Conservation (phyloP, 2,329 filamentous ascomycete species). For the Biscogniauxia sp. region DNA sequence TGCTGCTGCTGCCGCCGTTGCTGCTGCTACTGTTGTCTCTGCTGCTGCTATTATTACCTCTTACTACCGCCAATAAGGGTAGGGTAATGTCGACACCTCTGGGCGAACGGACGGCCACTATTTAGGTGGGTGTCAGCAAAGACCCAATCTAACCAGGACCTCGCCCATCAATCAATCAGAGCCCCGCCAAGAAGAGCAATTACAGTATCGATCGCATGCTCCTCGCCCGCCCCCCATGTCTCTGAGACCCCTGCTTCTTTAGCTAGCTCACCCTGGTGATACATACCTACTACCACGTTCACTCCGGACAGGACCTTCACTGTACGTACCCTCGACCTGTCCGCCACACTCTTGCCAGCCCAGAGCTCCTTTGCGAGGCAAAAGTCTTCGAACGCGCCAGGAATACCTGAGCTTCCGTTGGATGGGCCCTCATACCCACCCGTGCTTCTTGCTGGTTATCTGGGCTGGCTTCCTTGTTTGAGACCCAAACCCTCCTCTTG, state of each 20-base stretch:
- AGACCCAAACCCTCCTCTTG: slow-evolving; percentile 12
- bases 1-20: not conserved
- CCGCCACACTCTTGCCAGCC: slow-evolving; percentile 12
- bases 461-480: slow-evolving; percentile 19
- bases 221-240: slow-evolving; percentile 8
- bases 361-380: slow-evolving; percentile 12
- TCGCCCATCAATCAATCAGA: slow-evolving; percentile 5
- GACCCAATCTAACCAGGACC: slow-evolving; percentile 2
- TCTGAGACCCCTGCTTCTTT: slow-evolving; percentile 12
- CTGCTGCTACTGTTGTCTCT: not conserved
- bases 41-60: not conserved
- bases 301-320: slow-evolving; percentile 6
- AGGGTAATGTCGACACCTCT: not conserved
- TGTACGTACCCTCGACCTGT: slow-evolving; percentile 13
- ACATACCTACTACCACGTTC: slow-evolving; percentile 12
- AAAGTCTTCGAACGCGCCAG: slow-evolving; percentile 18
- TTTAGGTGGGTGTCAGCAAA: not conserved
- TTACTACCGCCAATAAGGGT: not conserved
- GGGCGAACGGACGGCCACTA: not conserved
- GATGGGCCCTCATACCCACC: slow-evolving; percentile 22
- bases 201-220: slow-evolving; percentile 23
- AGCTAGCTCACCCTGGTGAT: slow-evolving; percentile 22
- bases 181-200: slow-evolving; percentile 20
- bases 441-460: slow-evolving; percentile 15
- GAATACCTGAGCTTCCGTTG: slow-evolving; percentile 22